Evolutionary conservation across 306 rosid genomes (phyloP).

Genomic region (Casuarina glauca): DNA sequence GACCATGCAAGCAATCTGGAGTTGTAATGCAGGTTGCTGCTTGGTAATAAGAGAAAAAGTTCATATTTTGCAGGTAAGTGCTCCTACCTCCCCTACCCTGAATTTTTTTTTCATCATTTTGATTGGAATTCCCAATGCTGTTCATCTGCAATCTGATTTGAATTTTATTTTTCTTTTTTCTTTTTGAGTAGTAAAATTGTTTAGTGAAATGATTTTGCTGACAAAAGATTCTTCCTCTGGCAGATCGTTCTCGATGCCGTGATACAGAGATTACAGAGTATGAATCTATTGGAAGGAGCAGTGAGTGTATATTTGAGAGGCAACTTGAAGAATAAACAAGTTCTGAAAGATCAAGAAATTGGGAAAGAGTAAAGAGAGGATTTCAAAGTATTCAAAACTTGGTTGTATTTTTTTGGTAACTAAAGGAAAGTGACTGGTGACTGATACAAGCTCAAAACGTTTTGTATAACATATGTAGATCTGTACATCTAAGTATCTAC

Average conservation of each 20-base stretch:
- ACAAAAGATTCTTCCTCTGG: background rate
- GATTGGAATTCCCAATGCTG: conserved; percentile 1
- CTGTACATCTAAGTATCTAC: background rate
- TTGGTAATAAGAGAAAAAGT: background rate
- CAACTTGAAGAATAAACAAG: background rate
- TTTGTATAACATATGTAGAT: background rate
- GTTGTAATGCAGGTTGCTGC: conserved; percentile 22
- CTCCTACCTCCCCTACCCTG: background rate
- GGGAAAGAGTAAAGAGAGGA: background rate
- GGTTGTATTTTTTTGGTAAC: background rate
- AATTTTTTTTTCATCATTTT: background rate
- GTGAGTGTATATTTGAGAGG: background rate
- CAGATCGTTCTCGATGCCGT: conserved; percentile 8
- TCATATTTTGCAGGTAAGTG: conserved; percentile 26
- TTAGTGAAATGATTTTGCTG: background rate
- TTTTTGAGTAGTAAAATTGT: background rate
- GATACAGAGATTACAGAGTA: background rate
- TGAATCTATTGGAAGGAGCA: background rate
- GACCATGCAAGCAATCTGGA: conserved; percentile 12
- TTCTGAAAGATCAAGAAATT: background rate
- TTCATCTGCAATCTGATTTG: background rate
- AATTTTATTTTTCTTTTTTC: background rate
- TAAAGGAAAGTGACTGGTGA: background rate
- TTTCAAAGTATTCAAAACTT: background rate
- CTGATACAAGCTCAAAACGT: background rate